phyloP scores from a whole-genome alignment of 177 flowering plant species.

The Vitis hybrid region DNA sequence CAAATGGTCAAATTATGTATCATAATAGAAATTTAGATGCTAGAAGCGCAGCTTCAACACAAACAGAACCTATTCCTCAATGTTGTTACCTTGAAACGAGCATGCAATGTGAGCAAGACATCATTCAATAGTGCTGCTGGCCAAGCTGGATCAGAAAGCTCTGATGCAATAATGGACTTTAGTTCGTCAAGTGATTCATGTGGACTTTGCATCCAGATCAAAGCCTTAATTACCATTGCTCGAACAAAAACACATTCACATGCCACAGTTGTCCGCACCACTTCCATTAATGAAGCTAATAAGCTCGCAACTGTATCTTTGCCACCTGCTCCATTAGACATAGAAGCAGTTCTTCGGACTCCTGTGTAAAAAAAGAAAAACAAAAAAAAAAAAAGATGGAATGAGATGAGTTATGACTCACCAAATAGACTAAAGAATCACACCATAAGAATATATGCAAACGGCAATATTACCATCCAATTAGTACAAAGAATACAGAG shows the following conservation, averaged over 20 bases:
- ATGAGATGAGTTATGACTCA: not conserved
- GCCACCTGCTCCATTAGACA: constrained; percentile 58
- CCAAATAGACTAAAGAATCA: not conserved
- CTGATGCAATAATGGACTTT: constrained; percentile 93
- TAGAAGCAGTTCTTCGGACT: constrained; percentile 49
- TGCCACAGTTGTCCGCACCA: constrained; percentile 96
- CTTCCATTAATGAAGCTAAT: constrained; percentile 98
- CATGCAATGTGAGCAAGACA: constrained; percentile 92
- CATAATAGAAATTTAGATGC: too few relatives aligned
- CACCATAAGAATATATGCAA: too few relatives aligned
- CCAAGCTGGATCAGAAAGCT: constrained; percentile 99
- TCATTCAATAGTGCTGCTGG: constrained; percentile 91
- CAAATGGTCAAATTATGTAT: too few relatives aligned
- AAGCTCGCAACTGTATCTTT: constrained; percentile 89
- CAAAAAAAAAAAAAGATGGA: constrained; percentile 5
- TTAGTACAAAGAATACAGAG: too few relatives aligned
- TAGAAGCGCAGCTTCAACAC: too few relatives aligned
- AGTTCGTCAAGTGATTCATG: constrained; percentile 90
- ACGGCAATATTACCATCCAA: too few relatives aligned
- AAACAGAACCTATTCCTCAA: too few relatives aligned
- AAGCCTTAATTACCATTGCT: constrained; percentile 96
- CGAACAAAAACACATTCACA: constrained; percentile 99
- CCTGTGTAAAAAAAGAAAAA: constrained; percentile 31
- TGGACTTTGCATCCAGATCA: constrained; percentile 99
- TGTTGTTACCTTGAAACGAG: constrained; percentile 87